These are phyloP conservation scores for Ustilago tritici DNA, from an alignment of 1,284 basidiomycete species.

Conservation along the genomic window DNA sequence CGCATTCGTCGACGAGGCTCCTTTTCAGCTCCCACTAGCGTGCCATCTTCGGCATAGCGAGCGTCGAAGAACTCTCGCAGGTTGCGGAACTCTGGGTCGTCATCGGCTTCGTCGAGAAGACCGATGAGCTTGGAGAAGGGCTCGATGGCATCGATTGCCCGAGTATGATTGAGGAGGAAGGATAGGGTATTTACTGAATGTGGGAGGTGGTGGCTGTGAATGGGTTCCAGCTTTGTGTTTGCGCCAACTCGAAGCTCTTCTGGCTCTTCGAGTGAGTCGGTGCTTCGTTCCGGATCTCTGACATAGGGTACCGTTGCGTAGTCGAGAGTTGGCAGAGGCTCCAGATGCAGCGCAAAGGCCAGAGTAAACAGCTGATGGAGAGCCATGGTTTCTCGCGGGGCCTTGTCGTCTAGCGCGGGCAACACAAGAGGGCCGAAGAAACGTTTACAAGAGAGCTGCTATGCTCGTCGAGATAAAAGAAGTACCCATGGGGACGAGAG, in stretches of 20 bases:
- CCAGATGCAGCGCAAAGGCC: conserved; percentile 61
- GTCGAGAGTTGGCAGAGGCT: conserved; percentile 58
- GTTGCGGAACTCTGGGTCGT: conserved; percentile 57
- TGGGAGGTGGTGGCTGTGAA: conserved; percentile 36
- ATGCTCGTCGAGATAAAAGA: not conserved
- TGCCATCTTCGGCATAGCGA: conserved; percentile 37
- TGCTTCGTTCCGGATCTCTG: conserved; percentile 18
- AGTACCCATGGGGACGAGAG: not conserved
- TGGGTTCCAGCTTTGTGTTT: conserved; percentile 51
- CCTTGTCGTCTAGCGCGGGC: not conserved
- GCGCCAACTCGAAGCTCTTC: conserved; percentile 44
- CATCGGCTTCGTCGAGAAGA: conserved; percentile 60
- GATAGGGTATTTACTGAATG: conserved; percentile 53
- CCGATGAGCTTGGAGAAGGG: conserved; percentile 53
- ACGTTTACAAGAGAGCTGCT: not conserved
- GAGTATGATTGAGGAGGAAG: conserved; percentile 50
- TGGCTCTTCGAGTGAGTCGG: conserved; percentile 33
- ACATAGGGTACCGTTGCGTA: conserved; percentile 46
- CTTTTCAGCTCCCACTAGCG: conserved; percentile 31
- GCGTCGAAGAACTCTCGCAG: conserved; percentile 65
- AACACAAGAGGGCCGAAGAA: not conserved
- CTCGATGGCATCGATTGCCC: conserved; percentile 44
- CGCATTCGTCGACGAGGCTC: conserved; percentile 37
- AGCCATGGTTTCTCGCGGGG: conserved; percentile 21
- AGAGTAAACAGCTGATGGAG: conserved; percentile 62